phyloP scores from a whole-genome alignment of 2,329 filamentous ascomycete genomes.

The Plenodomus lindquistii region DNA sequence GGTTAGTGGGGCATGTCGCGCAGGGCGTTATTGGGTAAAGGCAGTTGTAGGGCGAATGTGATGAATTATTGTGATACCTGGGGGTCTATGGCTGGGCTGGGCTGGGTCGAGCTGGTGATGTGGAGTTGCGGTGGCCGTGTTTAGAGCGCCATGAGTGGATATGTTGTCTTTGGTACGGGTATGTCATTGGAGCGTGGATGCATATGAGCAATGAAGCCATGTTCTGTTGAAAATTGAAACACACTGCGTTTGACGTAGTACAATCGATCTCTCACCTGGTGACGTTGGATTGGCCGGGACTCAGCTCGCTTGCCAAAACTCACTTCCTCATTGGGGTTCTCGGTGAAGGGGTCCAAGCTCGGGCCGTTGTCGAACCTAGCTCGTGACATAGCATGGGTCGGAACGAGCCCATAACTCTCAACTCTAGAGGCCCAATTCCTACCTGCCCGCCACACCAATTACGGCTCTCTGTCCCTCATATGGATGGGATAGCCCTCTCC shows the following conservation, averaged over 20 bases:
- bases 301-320: background rate
- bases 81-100: background rate
- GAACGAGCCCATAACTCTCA: slow-evolving; percentile 20
- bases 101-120: background rate
- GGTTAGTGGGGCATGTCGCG: slow-evolving; percentile 51
- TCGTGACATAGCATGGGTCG: slow-evolving; percentile 19
- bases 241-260: background rate
- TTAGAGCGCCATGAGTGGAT: slow-evolving; percentile 12
- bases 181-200: slow-evolving; percentile 5
- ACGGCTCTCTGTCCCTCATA: slow-evolving; percentile 30
- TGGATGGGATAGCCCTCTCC: slow-evolving; percentile 32
- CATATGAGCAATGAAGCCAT: background rate
- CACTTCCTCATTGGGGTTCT: background rate
- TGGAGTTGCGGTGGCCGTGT: background rate
- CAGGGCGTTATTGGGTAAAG: slow-evolving; percentile 33
- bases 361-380: slow-evolving; percentile 16
- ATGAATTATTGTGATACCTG: slow-evolving; percentile 4
- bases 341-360: background rate
- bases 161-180: slow-evolving; percentile 7
- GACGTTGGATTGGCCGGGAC: no score
- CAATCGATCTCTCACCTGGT: background rate
- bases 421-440: slow-evolving; percentile 18
- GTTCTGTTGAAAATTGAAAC: background rate
- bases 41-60: background rate
- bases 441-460: slow-evolving; percentile 7